Evolutionary conservation across 169 alveolate species (phyloP).

Genomic region (Cryptosporidium ubiquitum): DNA sequence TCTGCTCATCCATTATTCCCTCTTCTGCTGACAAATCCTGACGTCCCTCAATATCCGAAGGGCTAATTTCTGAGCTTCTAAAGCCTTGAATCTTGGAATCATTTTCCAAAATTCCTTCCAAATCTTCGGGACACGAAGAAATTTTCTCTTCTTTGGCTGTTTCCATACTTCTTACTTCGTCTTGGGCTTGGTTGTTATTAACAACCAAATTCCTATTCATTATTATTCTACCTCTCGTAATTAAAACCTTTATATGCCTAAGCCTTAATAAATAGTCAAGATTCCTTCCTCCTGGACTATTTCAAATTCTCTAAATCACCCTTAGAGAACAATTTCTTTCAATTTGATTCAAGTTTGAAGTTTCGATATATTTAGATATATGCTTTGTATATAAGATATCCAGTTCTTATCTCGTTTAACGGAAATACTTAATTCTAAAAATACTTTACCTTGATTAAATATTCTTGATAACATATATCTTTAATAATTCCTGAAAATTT

Average conservation of each 20-base stretch:
- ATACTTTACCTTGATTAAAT: not conserved
- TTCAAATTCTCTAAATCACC: not conserved
- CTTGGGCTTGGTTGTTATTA: not conserved
- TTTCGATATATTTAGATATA: too few species aligned
- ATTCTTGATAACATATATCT: not conserved
- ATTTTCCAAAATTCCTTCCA: not conserved
- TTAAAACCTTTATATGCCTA: constrained; percentile 4
- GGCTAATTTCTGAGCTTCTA: not conserved
- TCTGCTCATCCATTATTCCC: not conserved
- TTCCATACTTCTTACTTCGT: not conserved
- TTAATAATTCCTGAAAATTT: too few species aligned
- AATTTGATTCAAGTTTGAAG: not conserved
- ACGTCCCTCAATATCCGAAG: not conserved
- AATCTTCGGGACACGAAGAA: not conserved
- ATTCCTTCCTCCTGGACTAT: not conserved
- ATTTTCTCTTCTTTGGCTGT: not conserved
- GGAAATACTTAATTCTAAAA: not conserved
- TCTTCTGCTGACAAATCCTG: not conserved
- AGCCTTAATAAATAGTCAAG: not conserved
- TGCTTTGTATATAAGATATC: not conserved
- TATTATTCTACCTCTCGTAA: not conserved
- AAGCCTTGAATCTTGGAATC: not conserved
- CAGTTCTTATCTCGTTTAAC: not conserved
- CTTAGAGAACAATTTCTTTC: not conserved
- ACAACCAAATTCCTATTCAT: not conserved